These are phyloP conservation scores for Umbelopsis sp. DNA, from an alignment of 192 early-diverging fungal genomes.

Conservation along the genomic window DNA sequence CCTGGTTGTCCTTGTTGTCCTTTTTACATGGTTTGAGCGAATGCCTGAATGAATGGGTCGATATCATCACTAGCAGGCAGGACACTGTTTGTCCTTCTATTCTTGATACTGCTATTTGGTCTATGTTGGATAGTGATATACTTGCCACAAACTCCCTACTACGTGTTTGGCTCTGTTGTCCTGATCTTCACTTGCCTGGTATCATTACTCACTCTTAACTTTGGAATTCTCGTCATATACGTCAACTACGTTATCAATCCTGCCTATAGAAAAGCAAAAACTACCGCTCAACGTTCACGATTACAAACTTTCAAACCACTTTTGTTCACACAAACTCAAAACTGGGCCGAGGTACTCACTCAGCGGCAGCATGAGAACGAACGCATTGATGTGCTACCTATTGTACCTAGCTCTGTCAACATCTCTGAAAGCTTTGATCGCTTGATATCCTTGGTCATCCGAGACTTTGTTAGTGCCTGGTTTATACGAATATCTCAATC, in stretches of 20 bases:
- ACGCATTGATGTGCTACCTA: neutral
- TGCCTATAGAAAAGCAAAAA: neutral
- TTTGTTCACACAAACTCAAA: neutral
- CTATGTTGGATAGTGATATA: constrained; percentile 10
- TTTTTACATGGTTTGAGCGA: neutral
- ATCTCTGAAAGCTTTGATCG: constrained; percentile 45
- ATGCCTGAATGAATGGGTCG: constrained; percentile 11
- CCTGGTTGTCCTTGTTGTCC: neutral
- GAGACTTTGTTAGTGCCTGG: constrained; percentile 66
- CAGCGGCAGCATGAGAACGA: constrained; percentile 7
- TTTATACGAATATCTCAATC: constrained; percentile 41
- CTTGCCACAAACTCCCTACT: constrained; percentile 12
- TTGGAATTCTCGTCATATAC: constrained; percentile 31
- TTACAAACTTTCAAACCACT: constrained; percentile 20
- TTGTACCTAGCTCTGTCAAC: constrained; percentile 22
- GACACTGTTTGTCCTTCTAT: neutral
- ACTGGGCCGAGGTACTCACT: constrained; percentile 7
- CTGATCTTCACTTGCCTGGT: constrained; percentile 17
- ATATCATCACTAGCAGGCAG: constrained; percentile 13
- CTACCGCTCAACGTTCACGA: neutral
- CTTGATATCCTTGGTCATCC: constrained; percentile 47
- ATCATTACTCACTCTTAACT: constrained; percentile 25
- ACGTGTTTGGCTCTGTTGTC: neutral
- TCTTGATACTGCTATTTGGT: neutral
- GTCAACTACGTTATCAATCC: constrained; percentile 30